Conservation (phyloP, 2,329 filamentous ascomycete genomes). For the Xylaria sp. region DNA sequence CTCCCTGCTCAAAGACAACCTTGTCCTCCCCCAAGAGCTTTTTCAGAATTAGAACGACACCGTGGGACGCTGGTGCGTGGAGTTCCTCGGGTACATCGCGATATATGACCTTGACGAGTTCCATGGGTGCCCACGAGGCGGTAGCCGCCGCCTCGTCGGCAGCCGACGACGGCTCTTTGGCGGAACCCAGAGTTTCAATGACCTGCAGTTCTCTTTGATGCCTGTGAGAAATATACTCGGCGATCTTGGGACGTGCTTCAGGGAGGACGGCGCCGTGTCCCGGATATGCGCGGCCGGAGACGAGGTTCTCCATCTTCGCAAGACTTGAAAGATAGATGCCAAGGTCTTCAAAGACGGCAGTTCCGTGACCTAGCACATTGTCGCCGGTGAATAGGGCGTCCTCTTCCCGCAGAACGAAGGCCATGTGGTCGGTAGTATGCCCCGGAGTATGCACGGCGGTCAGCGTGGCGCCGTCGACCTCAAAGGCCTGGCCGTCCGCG, state of each 20-base stretch:
- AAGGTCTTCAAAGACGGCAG: constrained; percentile 84
- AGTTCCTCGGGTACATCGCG: constrained; percentile 78
- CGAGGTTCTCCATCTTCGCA: constrained; percentile 72
- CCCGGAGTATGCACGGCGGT: constrained; percentile 62
- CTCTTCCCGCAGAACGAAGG: constrained; percentile 79
- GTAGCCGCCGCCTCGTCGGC: constrained; percentile 29
- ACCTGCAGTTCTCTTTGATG: constrained; percentile 83
- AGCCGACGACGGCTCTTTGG: constrained; percentile 43
- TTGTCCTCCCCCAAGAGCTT: constrained; percentile 82
- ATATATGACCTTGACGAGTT: constrained; percentile 91
- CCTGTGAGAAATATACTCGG: constrained; percentile 86
- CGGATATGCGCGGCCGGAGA: constrained; percentile 79
- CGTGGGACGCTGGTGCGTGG: constrained; percentile 78
- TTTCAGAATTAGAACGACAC: constrained; percentile 78
- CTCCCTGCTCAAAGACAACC: constrained; percentile 57
- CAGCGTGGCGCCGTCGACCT: constrained; percentile 56
- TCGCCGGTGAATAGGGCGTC: constrained; percentile 89
- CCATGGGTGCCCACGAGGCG: constrained; percentile 73
- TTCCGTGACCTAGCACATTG: constrained; percentile 88
- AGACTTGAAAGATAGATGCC: constrained; percentile 74
- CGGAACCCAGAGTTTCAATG: constrained; percentile 67
- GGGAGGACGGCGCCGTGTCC: constrained; percentile 85
- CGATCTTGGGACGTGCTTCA: constrained; percentile 75
- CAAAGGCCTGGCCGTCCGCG: constrained; percentile 62
- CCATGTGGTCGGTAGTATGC: constrained; percentile 85